Base-by-base conservation (phyloP, 2,329 filamentous ascomycete genomes). In the Neofusicoccum kwambonambiense region DNA sequence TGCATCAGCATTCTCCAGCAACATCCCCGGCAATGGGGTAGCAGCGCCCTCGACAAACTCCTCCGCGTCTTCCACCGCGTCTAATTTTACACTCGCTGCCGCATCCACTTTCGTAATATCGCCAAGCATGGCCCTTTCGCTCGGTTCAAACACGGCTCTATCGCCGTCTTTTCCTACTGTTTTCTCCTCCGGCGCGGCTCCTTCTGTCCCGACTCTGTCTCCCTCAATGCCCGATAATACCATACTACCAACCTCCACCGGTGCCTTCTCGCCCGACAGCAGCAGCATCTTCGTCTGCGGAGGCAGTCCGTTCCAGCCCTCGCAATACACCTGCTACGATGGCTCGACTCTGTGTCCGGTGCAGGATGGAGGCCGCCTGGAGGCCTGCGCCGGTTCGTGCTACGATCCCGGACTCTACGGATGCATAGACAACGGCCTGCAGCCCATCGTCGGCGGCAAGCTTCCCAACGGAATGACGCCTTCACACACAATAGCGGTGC, bases 261-360 rank as follows among this genome's bases (percentile, higher is more conserved):
- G 4, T 6, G 27, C 13, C 4, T 62, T 62, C 44, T 39, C 47
- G 6, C 61, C 61, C 6, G 61, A 63, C 17, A 52, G 47, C 61
- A 44, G 4, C 22, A 54, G n/a, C n/a, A 39, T 65, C 39, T 60
- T 44, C 12, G 19, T 47, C 15, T 65, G 63, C 5, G 63, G 63
- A 13, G 45, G 47, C 17, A 35, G n/a, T 15, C 45, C 54, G 1
- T 65, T 60, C 39, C 42, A 35, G 11, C 63, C 54, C 9, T 61
- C 54, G 3, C 44, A 65, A 13, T 65, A 65, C 45, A 65, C 54
- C 7, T 65, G 63, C 17, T 65, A 52, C 45, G 56, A 58, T 17
- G 56, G 41, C 17, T 44, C 54, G 17, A 42, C 41, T 1, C 54
- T 65, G 13, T 65, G 63, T 37, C 54, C 54, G 12, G 63, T 65